Conservation (phyloP, 177 flowering plant species). For the Vitis hybrid region DNA sequence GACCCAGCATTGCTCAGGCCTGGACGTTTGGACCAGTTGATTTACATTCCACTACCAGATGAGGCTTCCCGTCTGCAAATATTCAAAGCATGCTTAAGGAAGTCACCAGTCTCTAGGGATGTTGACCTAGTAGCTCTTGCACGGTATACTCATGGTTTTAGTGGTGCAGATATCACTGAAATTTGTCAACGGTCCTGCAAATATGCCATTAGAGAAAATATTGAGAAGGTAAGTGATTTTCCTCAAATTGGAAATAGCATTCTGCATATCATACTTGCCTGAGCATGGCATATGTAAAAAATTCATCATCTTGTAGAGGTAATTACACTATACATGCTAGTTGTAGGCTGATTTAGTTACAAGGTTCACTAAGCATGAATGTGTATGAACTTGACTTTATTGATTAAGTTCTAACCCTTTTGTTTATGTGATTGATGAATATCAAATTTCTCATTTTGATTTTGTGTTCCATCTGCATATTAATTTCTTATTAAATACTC, state of each 20-base stretch:
- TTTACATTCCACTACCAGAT: slow-evolving; percentile 72
- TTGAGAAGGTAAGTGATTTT: slow-evolving; percentile 51
- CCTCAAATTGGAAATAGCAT: background rate
- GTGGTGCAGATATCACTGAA: slow-evolving; percentile 80
- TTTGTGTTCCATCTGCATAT: no score
- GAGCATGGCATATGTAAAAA: background rate
- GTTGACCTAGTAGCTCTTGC: slow-evolving; percentile 62
- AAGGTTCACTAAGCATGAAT: no score
- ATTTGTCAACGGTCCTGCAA: slow-evolving; percentile 74
- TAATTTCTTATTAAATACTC: no score
- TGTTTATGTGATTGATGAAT: no score
- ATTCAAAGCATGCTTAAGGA: slow-evolving; percentile 61
- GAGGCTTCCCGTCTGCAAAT: slow-evolving; percentile 68
- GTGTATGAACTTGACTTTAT: no score
- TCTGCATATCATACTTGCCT: background rate
- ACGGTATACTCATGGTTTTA: slow-evolving; percentile 58
- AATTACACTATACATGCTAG: background rate
- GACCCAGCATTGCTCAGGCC: slow-evolving; percentile 74
- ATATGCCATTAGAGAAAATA: slow-evolving; percentile 71
- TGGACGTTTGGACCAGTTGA: slow-evolving; percentile 68
- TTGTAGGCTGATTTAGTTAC: background rate
- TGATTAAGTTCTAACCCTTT: no score
- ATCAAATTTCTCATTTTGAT: no score
- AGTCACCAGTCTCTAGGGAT: slow-evolving; percentile 61
- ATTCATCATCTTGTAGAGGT: background rate